Evolutionary conservation across 768 basidiomycete species (phyloP), one percentile per base, ranked within the genome.

Genomic region (Cyclocybe cylindracea): DNA sequence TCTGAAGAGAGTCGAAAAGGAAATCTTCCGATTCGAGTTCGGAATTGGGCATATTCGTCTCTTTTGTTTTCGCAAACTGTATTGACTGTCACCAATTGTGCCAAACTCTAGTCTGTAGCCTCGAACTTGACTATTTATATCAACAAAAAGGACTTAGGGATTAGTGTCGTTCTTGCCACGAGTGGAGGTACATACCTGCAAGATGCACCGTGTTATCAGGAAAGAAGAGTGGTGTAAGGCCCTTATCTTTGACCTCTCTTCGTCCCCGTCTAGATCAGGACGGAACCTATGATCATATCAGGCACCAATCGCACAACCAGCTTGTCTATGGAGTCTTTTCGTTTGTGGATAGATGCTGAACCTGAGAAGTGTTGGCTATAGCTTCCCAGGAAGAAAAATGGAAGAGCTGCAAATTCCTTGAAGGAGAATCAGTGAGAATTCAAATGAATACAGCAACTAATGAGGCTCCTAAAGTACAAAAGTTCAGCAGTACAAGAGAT

Each of bases 1-100:
- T 74, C 56, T 82, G 72, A 29, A 91, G 73, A 7, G 87, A 84
- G 45, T 78, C 75, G 16, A 77, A 82, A n/a, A 91, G 71, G 33
- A 91, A 77, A 38, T 91, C 89, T 63, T 87, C 85, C 16, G 83
- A 78, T 48, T 82, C 78, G 7, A 50, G 13, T 31, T 35, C 8
- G 16, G 38, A 14, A 29, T 34, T 38, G 19, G 4, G 24, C n/a
- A 33, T 16, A 13, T 13, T 16, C 32, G 46, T 14, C n/a, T 38
- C 46, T 34, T 18, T 39, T 29, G n/a, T 38, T n/a, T 18, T 47
- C 7, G 18, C 24, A 24, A 37, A 29, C 18, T 7, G 14, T 37
- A 13, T 36, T 47, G 16, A 40, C 19, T 40, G 24, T 24, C 24
- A 24, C 24, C 24, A 24, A 24, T 24, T 24, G 24, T 24, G 24